Evolutionary conservation across 2,329 filamentous ascomycete genomes (phyloP).

Genomic region (Phaeophleospora eucalypticola): DNA sequence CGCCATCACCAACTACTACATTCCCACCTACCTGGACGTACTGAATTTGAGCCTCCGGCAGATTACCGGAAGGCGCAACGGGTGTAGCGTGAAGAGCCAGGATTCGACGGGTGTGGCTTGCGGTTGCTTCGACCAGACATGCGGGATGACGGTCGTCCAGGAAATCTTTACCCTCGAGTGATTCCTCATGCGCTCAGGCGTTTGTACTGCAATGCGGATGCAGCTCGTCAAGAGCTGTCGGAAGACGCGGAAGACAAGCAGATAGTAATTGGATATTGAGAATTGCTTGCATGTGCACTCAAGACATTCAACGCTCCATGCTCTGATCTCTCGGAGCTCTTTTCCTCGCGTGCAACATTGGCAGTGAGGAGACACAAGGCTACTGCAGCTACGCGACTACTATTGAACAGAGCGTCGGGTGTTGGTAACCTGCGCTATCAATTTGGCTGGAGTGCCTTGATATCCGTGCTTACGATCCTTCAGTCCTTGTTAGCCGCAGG

Average conservation of each 20-base stretch:
- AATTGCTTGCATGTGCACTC: not conserved
- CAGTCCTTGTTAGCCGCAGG: not conserved
- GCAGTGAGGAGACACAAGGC: not conserved
- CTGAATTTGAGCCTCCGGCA: no score
- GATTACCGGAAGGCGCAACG: no score
- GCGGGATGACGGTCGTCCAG: constrained; percentile 1
- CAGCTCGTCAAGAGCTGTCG: no score
- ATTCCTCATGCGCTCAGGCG: no score
- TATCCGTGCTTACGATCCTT: not conserved
- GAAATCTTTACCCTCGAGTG: constrained; percentile 1
- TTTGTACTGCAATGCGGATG: no score
- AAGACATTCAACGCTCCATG: constrained; percentile 1
- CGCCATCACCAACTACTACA: no score
- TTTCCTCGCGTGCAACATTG: not conserved
- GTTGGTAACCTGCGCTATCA: not conserved
- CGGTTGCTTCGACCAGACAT: not conserved
- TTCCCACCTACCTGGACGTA: no score
- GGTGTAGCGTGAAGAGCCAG: not conserved
- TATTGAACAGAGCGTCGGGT: not conserved
- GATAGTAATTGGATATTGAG: not conserved
- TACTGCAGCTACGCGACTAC: constrained; percentile 2
- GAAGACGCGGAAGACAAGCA: no score
- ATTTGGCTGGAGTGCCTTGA: not conserved
- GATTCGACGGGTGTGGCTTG: constrained; percentile 3
- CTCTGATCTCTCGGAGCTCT: constrained; percentile 1